Conservation (phyloP, 805 yeast species). For the Blastobotrys americana region DNA sequence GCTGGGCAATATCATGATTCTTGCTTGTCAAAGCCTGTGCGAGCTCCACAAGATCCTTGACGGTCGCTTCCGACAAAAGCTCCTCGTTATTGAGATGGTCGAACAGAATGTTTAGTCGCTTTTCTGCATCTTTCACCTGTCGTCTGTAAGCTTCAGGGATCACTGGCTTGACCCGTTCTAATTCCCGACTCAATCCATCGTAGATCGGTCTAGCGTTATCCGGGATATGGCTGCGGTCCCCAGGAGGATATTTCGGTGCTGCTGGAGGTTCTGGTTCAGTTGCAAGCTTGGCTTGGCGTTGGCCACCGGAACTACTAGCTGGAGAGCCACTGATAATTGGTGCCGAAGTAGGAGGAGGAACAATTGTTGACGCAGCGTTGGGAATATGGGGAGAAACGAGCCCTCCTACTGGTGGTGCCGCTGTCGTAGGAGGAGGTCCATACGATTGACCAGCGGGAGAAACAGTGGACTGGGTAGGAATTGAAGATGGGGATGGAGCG, state of each 20-base stretch:
- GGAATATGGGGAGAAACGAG: background rate
- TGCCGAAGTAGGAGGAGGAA: constrained; percentile 9
- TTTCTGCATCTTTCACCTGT: constrained; percentile 74
- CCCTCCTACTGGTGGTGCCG: constrained; percentile 10
- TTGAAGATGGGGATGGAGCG: constrained; percentile 12
- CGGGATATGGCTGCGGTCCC: constrained; percentile 65
- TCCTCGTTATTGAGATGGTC: constrained; percentile 73
- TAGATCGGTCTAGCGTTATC: constrained; percentile 51
- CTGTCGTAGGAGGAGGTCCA: constrained; percentile 10
- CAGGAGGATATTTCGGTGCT: constrained; percentile 41
- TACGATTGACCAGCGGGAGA: constrained; percentile 9
- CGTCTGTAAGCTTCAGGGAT: constrained; percentile 67
- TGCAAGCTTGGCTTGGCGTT: constrained; percentile 26
- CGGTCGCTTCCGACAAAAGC: constrained; percentile 49
- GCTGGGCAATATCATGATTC: constrained; percentile 54
- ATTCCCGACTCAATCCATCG: constrained; percentile 45
- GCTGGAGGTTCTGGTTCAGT: constrained; percentile 15
- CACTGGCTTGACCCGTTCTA: constrained; percentile 58
- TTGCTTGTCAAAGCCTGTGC: constrained; percentile 43
- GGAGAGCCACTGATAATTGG: constrained; percentile 15
- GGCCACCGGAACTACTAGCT: constrained; percentile 26
- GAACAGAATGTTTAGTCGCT: constrained; percentile 67
- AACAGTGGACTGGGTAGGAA: background rate
- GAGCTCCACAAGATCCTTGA: constrained; percentile 46
- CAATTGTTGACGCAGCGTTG: constrained; percentile 2